A percentile compares a stretch with the other conserved stretches of the same genome.
Evolutionary conservation across 1,139 yeast genomes (phyloP).

Genomic region (Suhomyces bokatorum): DNA sequence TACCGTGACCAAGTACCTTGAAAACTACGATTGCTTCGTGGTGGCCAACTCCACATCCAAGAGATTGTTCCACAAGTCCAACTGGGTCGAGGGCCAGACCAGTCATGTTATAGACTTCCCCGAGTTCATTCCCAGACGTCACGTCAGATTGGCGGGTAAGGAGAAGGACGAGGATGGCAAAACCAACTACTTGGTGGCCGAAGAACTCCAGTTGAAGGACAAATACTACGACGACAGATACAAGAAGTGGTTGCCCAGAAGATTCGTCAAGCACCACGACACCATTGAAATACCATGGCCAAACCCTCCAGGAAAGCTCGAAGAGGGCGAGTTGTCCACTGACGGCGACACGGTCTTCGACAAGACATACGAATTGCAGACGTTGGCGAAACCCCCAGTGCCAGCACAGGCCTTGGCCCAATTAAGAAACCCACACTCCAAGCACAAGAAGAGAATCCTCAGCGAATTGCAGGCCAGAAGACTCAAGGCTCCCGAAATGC

Average conservation of each 20-base stretch:
- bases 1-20: constrained; percentile 36
- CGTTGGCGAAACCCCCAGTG: constrained; percentile 65
- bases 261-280: constrained; percentile 71
- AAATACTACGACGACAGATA: constrained; percentile 73
- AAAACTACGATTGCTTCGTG: constrained; percentile 35
- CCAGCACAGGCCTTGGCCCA: constrained; percentile 67
- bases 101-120: constrained; percentile 72
- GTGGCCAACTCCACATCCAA: constrained; percentile 39
- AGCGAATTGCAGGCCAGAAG: constrained; percentile 62
- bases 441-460: constrained; percentile 57
- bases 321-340: constrained; percentile 63
- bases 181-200: constrained; percentile 70
- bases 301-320: constrained; percentile 59
- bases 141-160: constrained; percentile 71
- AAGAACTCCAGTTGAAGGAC: constrained; percentile 65
- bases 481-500: constrained; percentile 76
- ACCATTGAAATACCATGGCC: constrained; percentile 89
- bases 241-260: constrained; percentile 71
- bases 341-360: constrained; percentile 60
- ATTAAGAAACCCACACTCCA: constrained; percentile 70
- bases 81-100: constrained; percentile 73
- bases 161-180: constrained; percentile 61
- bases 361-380: constrained; percentile 73
- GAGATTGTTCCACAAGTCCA: constrained; percentile 56
- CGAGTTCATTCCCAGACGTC: constrained; percentile 48